Percentiles rank a stretch among this genome's conserved stretches.
phyloP scores from a whole-genome alignment of 495 filamentous ascomycete genomes.

The Neurospora hispaniola region DNA sequence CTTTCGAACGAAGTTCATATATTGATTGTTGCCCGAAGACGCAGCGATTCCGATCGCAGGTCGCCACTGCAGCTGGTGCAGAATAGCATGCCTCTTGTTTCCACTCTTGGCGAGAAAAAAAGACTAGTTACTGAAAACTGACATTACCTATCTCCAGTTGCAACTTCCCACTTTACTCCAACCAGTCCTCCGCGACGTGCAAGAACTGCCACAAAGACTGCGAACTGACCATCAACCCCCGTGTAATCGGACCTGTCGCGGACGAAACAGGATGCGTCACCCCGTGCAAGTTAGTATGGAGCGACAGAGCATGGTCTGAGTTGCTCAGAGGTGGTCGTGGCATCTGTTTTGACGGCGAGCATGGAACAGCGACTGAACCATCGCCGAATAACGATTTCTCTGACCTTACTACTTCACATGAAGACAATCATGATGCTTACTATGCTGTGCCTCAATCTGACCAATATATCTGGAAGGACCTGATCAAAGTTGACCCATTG shows the following conservation, averaged over 20 bases:
- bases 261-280: slow-evolving; percentile 46
- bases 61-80: neutral
- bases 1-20: neutral
- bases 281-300: slow-evolving; percentile 42
- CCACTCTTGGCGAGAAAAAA: neutral
- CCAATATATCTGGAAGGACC: slow-evolving; percentile 24
- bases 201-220: slow-evolving; percentile 39
- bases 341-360: neutral
- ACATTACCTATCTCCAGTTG: slow-evolving; percentile 29
- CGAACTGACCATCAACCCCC: slow-evolving; percentile 43
- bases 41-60: neutral
- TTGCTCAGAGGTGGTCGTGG: slow-evolving; percentile 34
- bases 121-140: neutral
- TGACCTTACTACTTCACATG: neutral
- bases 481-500: slow-evolving; percentile 22
- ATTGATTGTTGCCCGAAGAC: neutral
- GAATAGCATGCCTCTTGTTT: neutral
- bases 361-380: neutral
- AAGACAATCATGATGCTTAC: neutral
- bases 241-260: slow-evolving; percentile 38
- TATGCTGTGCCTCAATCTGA: neutral
- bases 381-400: neutral
- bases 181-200: slow-evolving; percentile 35
- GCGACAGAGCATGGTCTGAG: slow-evolving; percentile 40
- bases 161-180: slow-evolving; percentile 44